Conservation (phyloP, 2,329 filamentous ascomycete genomes). For the Xylariaceae sp. region DNA sequence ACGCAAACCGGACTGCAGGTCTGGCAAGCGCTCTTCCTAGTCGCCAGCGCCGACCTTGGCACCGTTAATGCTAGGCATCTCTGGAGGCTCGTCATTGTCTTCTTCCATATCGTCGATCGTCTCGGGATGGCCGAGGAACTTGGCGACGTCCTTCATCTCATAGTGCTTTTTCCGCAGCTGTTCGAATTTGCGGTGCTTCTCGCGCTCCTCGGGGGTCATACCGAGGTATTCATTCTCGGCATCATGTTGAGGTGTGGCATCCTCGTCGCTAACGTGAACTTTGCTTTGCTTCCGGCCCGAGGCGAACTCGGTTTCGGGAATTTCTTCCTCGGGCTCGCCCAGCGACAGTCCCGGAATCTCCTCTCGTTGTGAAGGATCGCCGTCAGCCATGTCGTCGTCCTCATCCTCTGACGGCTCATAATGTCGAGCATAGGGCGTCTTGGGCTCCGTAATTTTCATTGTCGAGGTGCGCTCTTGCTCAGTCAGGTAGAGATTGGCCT, state of each 20-base stretch:
- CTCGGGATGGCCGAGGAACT: slow-evolving; percentile 79
- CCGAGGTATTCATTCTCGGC: slow-evolving; percentile 61
- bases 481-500: slow-evolving; percentile 95
- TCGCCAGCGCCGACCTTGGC: slow-evolving; percentile 36
- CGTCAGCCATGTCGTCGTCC: slow-evolving; percentile 68
- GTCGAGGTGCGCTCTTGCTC: slow-evolving; percentile 94
- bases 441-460: slow-evolving; percentile 99
- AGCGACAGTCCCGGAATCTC: slow-evolving; percentile 93
- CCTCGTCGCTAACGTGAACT: slow-evolving; percentile 77
- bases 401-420: slow-evolving; percentile 92
- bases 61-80: slow-evolving; percentile 38
- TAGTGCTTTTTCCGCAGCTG: slow-evolving; percentile 94
- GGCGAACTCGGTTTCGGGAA: slow-evolving; percentile 55
- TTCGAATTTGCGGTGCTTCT: slow-evolving; percentile 94
- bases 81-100: slow-evolving; percentile 49
- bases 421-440: slow-evolving; percentile 92
- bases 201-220: slow-evolving; percentile 73
- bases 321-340: slow-evolving; percentile 84
- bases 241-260: slow-evolving; percentile 62
- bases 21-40: slow-evolving; percentile 14
- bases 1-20: not conserved
- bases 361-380: slow-evolving; percentile 57
- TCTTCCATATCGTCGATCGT: slow-evolving; percentile 66
- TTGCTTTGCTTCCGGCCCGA: slow-evolving; percentile 56
- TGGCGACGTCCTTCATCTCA: slow-evolving; percentile 95